Conservation (phyloP, 192 early-diverging fungal species). For the Coemansia sp. region DNA sequence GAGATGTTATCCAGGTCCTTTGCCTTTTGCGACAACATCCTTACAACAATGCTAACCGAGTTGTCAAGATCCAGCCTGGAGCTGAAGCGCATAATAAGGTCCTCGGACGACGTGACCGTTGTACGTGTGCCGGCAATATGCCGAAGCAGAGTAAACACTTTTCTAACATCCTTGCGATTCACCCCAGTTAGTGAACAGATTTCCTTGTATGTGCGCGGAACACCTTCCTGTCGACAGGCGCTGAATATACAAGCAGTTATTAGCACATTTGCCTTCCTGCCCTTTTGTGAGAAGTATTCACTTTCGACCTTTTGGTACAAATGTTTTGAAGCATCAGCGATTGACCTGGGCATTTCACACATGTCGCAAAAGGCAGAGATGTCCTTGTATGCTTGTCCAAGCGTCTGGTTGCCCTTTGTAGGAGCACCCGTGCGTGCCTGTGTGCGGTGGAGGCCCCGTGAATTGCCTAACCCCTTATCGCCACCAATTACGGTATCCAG, state of each 20-base stretch:
- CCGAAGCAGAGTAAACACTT: conserved; percentile 54
- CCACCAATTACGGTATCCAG: conserved; percentile 66
- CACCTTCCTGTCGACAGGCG: conserved; percentile 78
- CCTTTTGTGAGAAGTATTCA: conserved; percentile 59
- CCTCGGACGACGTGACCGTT: conserved; percentile 62
- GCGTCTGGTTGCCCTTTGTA: conserved; percentile 65
- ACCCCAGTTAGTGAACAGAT: conserved; percentile 84
- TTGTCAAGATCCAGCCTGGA: conserved; percentile 65
- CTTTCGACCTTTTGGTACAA: conserved; percentile 81
- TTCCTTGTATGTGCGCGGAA: conserved; percentile 86
- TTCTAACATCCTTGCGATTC: conserved; percentile 83
- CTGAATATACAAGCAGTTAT: conserved; percentile 88
- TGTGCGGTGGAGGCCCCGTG: conserved; percentile 12
- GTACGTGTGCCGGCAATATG: conserved; percentile 53
- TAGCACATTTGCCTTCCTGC: conserved; percentile 73
- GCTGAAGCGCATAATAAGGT: conserved; percentile 76
- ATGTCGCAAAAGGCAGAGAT: conserved; percentile 80
- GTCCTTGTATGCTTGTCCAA: conserved; percentile 75
- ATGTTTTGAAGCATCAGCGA: conserved; percentile 87
- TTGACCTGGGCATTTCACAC: conserved; percentile 71
- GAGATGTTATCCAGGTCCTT: conserved; percentile 71
- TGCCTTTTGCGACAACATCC: conserved; percentile 65
- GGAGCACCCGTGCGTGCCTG: conserved; percentile 22
- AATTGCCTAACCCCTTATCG: conserved; percentile 53
- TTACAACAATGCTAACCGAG: conserved; percentile 62